Percentiles rank a stretch among this genome's conserved stretches.
Conservation (phyloP, 345 rosid genomes). For the Ricinus communis region DNA sequence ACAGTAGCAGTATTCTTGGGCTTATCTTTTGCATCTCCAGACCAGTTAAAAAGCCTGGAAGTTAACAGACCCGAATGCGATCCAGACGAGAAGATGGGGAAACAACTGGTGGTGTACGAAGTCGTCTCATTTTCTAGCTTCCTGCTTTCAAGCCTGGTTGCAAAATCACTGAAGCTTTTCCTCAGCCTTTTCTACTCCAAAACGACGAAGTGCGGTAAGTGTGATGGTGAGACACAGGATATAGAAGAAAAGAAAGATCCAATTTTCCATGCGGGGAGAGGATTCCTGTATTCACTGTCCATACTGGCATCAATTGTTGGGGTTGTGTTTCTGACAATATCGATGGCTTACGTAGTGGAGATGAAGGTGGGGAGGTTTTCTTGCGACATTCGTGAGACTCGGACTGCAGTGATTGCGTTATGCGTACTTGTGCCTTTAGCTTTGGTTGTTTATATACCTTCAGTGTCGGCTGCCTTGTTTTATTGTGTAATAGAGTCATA, state of each 20-base stretch:
- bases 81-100: background rate
- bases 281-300: conserved; percentile 12
- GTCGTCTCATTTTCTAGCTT: conserved; percentile 36
- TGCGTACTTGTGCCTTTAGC: background rate
- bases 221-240: too few relatives aligned
- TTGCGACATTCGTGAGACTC: background rate
- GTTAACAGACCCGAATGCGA: conserved; percentile 19
- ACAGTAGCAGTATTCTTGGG: conserved; percentile 22
- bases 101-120: conserved; percentile 15
- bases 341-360: conserved; percentile 38
- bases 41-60: conserved; percentile 20
- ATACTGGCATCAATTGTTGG: conserved; percentile 27
- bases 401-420: background rate
- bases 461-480: background rate
- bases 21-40: conserved; percentile 15
- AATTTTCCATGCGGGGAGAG: background rate
- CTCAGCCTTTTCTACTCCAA: conserved; percentile 7
- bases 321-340: conserved; percentile 25
- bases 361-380: conserved; percentile 31
- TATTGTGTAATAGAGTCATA: background rate
- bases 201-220: background rate
- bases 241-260: background rate
- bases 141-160: conserved; percentile 39
- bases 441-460: background rate
- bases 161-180: conserved; percentile 36